Evolutionary conservation across 306 rosid species (phyloP).

Genomic region (Citrullus mucosospermus): DNA sequence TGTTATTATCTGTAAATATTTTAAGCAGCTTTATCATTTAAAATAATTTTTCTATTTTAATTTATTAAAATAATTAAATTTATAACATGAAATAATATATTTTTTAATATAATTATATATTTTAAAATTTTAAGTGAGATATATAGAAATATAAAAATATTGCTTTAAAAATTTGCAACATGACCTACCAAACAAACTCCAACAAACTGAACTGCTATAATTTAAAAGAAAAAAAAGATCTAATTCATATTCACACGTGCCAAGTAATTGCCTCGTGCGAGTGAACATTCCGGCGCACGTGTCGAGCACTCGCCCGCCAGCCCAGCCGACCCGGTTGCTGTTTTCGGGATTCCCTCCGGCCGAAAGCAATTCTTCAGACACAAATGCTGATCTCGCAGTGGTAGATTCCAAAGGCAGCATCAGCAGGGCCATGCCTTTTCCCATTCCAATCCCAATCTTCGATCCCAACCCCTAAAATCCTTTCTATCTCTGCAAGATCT

Average conservation of each 20-base stretch:
- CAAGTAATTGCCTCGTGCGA: background rate
- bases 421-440: background rate
- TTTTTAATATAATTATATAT: too few species aligned
- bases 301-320: background rate
- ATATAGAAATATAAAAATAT: too few species aligned
- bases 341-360: conserved; percentile 10
- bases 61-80: too few species aligned
- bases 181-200: too few species aligned
- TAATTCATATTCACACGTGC: background rate
- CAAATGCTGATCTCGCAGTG: background rate
- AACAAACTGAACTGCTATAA: too few species aligned
- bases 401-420: background rate
- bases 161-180: too few species aligned
- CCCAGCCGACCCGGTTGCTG: background rate
- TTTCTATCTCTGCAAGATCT: background rate
- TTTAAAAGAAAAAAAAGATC: too few species aligned
- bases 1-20: too few species aligned
- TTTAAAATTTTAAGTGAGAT: too few species aligned
- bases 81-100: too few species aligned
- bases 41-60: too few species aligned
- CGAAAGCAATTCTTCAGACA: background rate
- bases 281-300: conserved; percentile 5
- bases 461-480: background rate
- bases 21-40: too few species aligned
- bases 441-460: background rate